Evolutionary conservation across 2,329 filamentous ascomycete species (phyloP), one percentile per base, ranked within the genome.

Genomic region (Fusarium ramigenum): DNA sequence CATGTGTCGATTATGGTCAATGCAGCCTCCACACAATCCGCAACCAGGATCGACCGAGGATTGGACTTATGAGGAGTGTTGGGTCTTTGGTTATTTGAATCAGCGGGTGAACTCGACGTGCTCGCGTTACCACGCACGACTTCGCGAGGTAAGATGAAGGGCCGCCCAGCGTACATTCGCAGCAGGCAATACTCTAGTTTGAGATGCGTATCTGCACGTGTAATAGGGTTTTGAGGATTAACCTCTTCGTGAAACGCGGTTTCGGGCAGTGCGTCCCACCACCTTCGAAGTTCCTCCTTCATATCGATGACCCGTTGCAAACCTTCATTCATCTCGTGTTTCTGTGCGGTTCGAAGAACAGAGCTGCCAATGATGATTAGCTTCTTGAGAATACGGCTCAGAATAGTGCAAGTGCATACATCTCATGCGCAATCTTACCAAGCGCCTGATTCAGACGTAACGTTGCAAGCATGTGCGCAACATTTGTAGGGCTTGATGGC

Each of bases 141-240:
- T 49, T 78, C 75, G 19, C 77, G 75, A 52, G 79, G 81, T 68
- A 88, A 85, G 25, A 89, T 83, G 72, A 89, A 89, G 5, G 86
- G 85, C 5, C 87, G 84, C 21, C 87, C 87, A 58, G 87, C 83
- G 66, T 87, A 89, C 75, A 89, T 86, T 47, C 87, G 83, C 7
- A 87, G 83, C 47, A 88, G 81, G 72, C 86, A 87, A 74, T 87
- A 87, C 66, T 87, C 86, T 6, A 89, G 80, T 61, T 85, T 84
- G 14, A 89, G 77, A 63, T 89, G 87, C 43, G 87, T 84, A 47
- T 86, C 85, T 9, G 84, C 82, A 15, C 87, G 85, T 60, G 85
- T 85, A 9, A 84, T 77, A 6, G 82, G 80, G 7, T 82, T 80
- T 9, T 79, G 75, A 2, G 85, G 80, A 28, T 81, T 82, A 18